Evolutionary conservation across 352 stramenopile species (phyloP), one percentile per base, ranked within the genome.

Genomic region (Thalassiosira mediterranea): DNA sequence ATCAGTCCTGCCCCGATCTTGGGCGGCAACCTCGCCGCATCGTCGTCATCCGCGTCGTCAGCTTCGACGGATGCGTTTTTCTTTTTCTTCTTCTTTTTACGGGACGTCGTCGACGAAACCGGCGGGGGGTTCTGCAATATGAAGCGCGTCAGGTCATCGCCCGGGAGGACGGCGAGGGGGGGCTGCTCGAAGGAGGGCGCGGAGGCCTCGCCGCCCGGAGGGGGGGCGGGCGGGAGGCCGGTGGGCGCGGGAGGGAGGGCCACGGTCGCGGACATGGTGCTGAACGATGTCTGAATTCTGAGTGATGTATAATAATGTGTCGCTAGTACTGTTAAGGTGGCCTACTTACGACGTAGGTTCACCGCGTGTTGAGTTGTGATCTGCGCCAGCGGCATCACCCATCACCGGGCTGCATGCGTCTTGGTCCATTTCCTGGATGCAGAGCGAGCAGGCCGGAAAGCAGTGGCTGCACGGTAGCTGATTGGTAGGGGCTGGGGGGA

Each of bases 81-180:
- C 49, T 48, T 47, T 61, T 64, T 32, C 73, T 83, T 68, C 57
- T 79, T 58, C 13, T 51, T 76, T 51, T 66, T 73, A 31, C 68
- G 26, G 48, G 28, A 15, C 3, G 15, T 34, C 47, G 19, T 29
- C 34, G 47, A 56, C 47, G 17, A 56, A 13, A 11, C 34, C 17
- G 59, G 40, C 17, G 61, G 49, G 56, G 47, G 48, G 52, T 79
- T 51, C 23, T 60, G 26, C n/a, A 75, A 29, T 13, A 89, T 79
- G 11, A 72, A 70, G 49, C 79, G 53, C 32, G 83, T 90, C 10
- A 90, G 66, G 61, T 90, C 80, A 62, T 89, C 84, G 5, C 84
- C 84, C 1, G 84, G 84, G 21, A 90, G 57, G 8, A 90, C 81
- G 26, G 80, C 70, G 40, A 79, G 54, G 7, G 71, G 71, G 37